A percentile compares a stretch with the other conserved stretches of the same genome.
Conservation (phyloP, 2,329 filamentous ascomycete species). For the Microcyclospora tardicrescens region DNA sequence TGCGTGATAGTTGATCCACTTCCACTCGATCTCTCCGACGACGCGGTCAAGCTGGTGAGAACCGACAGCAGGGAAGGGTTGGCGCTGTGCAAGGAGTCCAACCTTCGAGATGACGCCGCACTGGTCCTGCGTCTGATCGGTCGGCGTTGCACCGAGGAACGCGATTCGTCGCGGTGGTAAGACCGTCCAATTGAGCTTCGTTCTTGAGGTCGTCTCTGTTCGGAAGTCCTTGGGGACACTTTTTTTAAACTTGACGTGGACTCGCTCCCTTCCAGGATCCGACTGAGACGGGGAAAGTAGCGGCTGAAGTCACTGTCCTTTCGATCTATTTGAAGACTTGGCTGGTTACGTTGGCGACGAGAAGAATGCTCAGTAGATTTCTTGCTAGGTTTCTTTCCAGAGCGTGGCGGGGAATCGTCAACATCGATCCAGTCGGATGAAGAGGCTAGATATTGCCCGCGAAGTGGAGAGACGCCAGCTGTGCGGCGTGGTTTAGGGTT, state of each 20-base stretch:
- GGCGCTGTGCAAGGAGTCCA: constrained; percentile 4
- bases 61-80: constrained; percentile 32
- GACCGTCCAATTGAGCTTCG: constrained; percentile 4
- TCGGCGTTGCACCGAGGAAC: constrained; percentile 11
- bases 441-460: constrained; percentile 1
- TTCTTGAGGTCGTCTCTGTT: constrained; percentile 8
- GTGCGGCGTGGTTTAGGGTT: background rate
- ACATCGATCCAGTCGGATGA: constrained; percentile 19
- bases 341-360: no score
- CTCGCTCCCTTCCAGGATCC: constrained; percentile 28
- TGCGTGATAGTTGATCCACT: constrained; percentile 36
- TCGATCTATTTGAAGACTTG: no score
- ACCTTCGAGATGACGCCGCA: background rate
- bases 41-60: constrained; percentile 28
- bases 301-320: constrained; percentile 5
- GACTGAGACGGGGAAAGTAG: constrained; percentile 28
- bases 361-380: no score
- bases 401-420: constrained; percentile 11
- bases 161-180: constrained; percentile 9
- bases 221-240: constrained; percentile 5
- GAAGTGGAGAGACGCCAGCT: no score
- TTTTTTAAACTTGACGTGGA: constrained; percentile 8
- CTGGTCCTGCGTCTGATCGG: constrained; percentile 22
- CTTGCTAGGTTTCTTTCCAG: no score
- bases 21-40: constrained; percentile 29